A percentile compares a stretch with the other conserved stretches of the same genome.
Evolutionary conservation across 495 filamentous ascomycete genomes (phyloP).

Genomic region (Pyronema omphalodes): DNA sequence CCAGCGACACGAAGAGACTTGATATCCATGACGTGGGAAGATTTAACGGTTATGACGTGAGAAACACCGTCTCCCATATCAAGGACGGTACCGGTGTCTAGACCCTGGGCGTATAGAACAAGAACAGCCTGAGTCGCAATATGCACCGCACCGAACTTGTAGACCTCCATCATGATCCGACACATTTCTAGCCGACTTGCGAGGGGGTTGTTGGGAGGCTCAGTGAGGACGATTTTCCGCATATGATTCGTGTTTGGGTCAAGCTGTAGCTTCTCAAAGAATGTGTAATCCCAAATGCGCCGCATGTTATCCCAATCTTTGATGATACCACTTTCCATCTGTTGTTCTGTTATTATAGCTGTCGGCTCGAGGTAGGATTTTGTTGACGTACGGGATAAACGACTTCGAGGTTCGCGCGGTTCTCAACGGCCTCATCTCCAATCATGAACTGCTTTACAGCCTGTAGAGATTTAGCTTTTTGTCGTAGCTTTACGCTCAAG

Average conservation of each 20-base stretch:
- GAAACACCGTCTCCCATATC: slow-evolving; percentile 97
- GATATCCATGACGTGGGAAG: slow-evolving; percentile 92
- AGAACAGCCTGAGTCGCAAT: slow-evolving; percentile 97
- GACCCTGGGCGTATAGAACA: slow-evolving; percentile 92
- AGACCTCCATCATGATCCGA: slow-evolving; percentile 96
- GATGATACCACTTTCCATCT: slow-evolving; percentile 99
- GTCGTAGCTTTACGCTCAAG: background rate
- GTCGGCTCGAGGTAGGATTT: background rate
- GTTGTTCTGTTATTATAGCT: slow-evolving; percentile 7
- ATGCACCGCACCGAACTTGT: slow-evolving; percentile 91
- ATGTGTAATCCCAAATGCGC: slow-evolving; percentile 98
- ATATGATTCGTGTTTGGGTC: slow-evolving; percentile 45
- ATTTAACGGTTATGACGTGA: slow-evolving; percentile 95
- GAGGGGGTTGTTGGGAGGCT: slow-evolving; percentile 93
- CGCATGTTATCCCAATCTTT: slow-evolving; percentile 99
- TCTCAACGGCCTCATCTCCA: slow-evolving; percentile 91
- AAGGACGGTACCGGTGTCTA: slow-evolving; percentile 89
- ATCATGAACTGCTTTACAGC: slow-evolving; percentile 99
- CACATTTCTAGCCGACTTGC: slow-evolving; percentile 93
- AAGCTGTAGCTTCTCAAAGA: slow-evolving; percentile 87
- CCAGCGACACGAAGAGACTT: slow-evolving; percentile 85
- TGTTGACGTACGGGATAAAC: slow-evolving; percentile 57
- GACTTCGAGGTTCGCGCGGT: slow-evolving; percentile 91
- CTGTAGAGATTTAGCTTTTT: slow-evolving; percentile 12
- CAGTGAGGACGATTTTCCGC: slow-evolving; percentile 94